These are phyloP conservation scores for Rhizopogon roseolus DNA, from an alignment of 768 basidiomycete species.

Conservation along the genomic window DNA sequence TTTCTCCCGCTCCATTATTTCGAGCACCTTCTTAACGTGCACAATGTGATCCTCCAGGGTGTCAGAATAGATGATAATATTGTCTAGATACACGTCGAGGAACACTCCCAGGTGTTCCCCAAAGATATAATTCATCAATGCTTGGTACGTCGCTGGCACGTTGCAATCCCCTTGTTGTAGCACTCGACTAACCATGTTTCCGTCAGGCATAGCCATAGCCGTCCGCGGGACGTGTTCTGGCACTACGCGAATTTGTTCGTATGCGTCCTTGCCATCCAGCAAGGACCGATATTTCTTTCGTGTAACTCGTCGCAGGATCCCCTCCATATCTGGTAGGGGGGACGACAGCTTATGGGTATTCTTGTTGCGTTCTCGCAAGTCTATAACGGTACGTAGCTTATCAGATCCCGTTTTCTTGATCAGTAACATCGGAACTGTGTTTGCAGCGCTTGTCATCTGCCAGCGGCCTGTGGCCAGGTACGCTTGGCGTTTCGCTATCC, in stretches of 20 bases:
- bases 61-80: slow-evolving; percentile 32
- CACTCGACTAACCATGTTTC: slow-evolving; percentile 2
- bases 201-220: no score
- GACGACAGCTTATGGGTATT: slow-evolving; percentile 25
- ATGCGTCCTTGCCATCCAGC: no score
- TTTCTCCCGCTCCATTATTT: no score
- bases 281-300: slow-evolving; percentile 12
- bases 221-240: no score
- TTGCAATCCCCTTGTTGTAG: slow-evolving; percentile 31
- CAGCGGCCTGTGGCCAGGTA: no score
- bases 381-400: slow-evolving; percentile 16
- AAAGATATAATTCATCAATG: slow-evolving; percentile 39
- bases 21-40: no score
- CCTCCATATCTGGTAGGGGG: slow-evolving; percentile 25
- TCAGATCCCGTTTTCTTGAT: no score
- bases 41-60: slow-evolving; percentile 19
- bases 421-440: no score
- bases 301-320: slow-evolving; percentile 7
- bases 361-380: slow-evolving; percentile 24
- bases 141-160: slow-evolving; percentile 35
- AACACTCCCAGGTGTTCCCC: slow-evolving; percentile 20
- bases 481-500: not conserved
- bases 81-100: slow-evolving; percentile 32
- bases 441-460: no score
- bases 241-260: no score